A percentile compares a stretch with the other conserved stretches of the same genome.
phyloP scores from a whole-genome alignment of 495 filamentous ascomycete genomes.

The Penicillium arizonense region DNA sequence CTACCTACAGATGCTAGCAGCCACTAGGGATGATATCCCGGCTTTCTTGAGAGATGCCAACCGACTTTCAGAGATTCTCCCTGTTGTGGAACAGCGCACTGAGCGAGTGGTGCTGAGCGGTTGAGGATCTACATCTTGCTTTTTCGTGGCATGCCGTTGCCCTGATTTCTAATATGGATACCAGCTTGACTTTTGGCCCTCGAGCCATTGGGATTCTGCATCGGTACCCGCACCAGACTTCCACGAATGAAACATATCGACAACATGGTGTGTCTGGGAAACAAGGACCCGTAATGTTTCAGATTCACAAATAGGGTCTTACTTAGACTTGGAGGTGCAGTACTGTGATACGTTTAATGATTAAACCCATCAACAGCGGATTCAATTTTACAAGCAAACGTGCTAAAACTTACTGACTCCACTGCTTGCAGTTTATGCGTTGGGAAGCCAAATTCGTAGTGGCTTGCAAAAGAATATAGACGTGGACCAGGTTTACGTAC shows the following conservation, averaged over 20 bases:
- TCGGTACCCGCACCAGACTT: not conserved
- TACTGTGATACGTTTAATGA: not conserved
- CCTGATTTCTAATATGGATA: not conserved
- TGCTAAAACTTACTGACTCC: too few relatives aligned
- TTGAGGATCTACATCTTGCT: slow-evolving; percentile 3
- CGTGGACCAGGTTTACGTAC: too few relatives aligned
- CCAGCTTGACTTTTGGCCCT: not conserved
- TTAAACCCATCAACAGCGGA: not conserved
- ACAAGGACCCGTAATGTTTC: not conserved
- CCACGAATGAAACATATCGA: too few relatives aligned
- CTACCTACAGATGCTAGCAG: slow-evolving; percentile 59
- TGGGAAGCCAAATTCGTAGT: too few relatives aligned
- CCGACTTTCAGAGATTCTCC: slow-evolving; percentile 67
- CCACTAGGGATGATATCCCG: slow-evolving; percentile 71
- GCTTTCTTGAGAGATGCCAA: slow-evolving; percentile 83
- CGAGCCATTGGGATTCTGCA: not conserved
- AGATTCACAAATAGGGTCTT: not conserved
- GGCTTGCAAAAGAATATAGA: too few relatives aligned
- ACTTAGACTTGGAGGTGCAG: not conserved
- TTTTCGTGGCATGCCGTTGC: not conserved
- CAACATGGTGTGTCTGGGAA: too few relatives aligned
- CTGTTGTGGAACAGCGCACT: slow-evolving; percentile 59
- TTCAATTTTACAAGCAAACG: slow-evolving; percentile 4
- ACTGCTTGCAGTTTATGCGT: too few relatives aligned
- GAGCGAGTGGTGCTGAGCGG: slow-evolving; percentile 38